Evolutionary conservation across 352 stramenopile species (phyloP), one percentile per base, ranked within the genome.

Genomic region (Globisporangium cederbergense): DNA sequence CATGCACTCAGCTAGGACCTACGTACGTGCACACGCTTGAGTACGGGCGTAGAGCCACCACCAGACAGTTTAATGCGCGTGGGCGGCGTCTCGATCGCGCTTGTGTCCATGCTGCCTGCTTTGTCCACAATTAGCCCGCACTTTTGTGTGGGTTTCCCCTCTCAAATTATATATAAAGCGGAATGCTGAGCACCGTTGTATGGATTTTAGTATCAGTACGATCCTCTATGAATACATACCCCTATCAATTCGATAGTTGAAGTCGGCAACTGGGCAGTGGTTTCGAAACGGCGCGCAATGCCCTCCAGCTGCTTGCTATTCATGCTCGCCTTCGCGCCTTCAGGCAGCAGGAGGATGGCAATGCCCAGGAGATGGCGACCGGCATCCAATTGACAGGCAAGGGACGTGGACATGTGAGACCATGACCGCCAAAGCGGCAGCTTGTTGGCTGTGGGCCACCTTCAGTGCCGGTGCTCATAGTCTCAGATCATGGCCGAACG

Each of bases 241-340:
- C 42, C 20, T 47, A 6, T 20, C 2, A 47, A 47, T 20, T 22
- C 14, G 42, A 47, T 47, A 47, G 2, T 22, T 47, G 42, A 47
- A 47, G 50, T 34, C 18, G 32, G 18, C 16, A 43, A 30, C 18
- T 51, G 36, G 16, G 25, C 58, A 43, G 45, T 54, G 32, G 58
- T 60, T 67, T 67, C 56, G 67, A 70, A 73, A 73, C 67, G 62
- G 56, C 62, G 52, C 60, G 22, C 25, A n/a, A 43, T 45, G 10
- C 25, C 30, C 13, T 51, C n/a, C n/a, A 28, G 18, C n/a, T 11
- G 0, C 18, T 28, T 28, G 25, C 25, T 28, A 28, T 28, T 28
- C 25, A 51, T 28, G 25, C n/a, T 51, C 36, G 16, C 18, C 14
- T 8, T 38, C 14, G 22, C 9, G 14, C 10, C 22, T 30, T 14